Conservation (phyloP, 345 rosid species). For the Rhodomyrtus tomentosa region DNA sequence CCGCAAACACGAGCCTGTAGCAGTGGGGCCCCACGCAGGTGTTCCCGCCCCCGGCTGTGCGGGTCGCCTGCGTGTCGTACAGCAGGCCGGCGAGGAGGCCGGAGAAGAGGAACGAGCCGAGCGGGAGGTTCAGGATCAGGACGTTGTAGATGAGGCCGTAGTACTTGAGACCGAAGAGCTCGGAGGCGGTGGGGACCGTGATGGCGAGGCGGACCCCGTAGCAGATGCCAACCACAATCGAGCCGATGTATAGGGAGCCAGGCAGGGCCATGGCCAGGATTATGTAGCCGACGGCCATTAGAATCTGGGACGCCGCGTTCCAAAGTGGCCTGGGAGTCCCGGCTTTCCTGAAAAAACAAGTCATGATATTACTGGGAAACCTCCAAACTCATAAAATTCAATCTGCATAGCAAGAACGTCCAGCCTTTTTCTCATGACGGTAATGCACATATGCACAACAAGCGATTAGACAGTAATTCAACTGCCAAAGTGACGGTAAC, state of each 20-base stretch:
- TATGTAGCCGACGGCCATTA: constrained; percentile 82
- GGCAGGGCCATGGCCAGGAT: constrained; percentile 77
- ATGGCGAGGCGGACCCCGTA: constrained; percentile 88
- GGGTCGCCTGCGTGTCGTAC: constrained; percentile 67
- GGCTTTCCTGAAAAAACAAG: constrained; percentile 36
- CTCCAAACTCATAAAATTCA: not conserved
- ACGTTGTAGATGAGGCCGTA: constrained; percentile 84
- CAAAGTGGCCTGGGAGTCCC: constrained; percentile 89
- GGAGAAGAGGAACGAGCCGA: constrained; percentile 86
- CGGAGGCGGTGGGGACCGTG: constrained; percentile 82
- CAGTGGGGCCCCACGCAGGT: constrained; percentile 85
- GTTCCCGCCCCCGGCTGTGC: constrained; percentile 73
- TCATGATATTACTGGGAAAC: not conserved
- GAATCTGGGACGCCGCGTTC: constrained; percentile 90
- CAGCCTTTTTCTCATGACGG: not conserved
- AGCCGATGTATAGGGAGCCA: constrained; percentile 76
- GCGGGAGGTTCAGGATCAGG: constrained; percentile 78
- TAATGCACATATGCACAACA: not conserved
- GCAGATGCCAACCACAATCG: constrained; percentile 74
- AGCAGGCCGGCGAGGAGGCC: constrained; percentile 75
- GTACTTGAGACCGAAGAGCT: constrained; percentile 87
- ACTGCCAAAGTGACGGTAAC: not conserved
- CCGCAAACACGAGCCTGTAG: constrained; percentile 53
- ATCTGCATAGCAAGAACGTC: not conserved
- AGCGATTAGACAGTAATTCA: not conserved